Conservation (phyloP, 2,329 filamentous ascomycete species). For the Fusarium pininemorale region DNA sequence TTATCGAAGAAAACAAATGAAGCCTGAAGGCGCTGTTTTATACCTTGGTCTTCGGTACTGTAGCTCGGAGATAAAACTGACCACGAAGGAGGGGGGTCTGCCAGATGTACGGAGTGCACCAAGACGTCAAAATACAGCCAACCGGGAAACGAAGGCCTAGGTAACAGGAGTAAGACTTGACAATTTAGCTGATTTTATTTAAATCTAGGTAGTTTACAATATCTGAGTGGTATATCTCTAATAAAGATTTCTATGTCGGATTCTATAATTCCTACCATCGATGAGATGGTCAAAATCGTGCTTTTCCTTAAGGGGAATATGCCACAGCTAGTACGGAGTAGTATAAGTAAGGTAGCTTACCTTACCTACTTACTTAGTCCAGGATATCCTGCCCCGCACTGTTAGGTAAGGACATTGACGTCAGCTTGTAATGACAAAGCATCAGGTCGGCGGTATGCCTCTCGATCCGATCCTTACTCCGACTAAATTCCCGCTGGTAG, state of each 20-base stretch:
- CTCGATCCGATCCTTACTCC: constrained; percentile 22
- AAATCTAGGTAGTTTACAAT: background rate
- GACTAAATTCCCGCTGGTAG: background rate
- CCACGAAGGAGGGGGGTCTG: background rate
- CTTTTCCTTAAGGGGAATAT: background rate
- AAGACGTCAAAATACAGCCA: background rate
- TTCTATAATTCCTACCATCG: background rate
- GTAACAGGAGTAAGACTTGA: background rate
- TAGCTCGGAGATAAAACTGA: constrained; percentile 27
- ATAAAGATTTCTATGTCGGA: background rate
- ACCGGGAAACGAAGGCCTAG: background rate
- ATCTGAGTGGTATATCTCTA: background rate
- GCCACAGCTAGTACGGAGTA: background rate
- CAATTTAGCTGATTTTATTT: background rate
- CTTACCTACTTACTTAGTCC: no score
- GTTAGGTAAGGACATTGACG: background rate
- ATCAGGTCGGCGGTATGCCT: constrained; percentile 4
- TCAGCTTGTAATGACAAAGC: constrained; percentile 5
- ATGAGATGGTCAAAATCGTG: background rate
- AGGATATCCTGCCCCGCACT: background rate
- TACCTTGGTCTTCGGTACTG: constrained; percentile 9
- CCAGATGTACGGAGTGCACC: background rate
- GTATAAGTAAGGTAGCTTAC: background rate
- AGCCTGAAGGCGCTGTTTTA: background rate
- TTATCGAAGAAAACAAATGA: background rate